These are phyloP conservation scores for Trametes meyenii DNA, from an alignment of 768 basidiomycete genomes.

Conservation along the genomic window DNA sequence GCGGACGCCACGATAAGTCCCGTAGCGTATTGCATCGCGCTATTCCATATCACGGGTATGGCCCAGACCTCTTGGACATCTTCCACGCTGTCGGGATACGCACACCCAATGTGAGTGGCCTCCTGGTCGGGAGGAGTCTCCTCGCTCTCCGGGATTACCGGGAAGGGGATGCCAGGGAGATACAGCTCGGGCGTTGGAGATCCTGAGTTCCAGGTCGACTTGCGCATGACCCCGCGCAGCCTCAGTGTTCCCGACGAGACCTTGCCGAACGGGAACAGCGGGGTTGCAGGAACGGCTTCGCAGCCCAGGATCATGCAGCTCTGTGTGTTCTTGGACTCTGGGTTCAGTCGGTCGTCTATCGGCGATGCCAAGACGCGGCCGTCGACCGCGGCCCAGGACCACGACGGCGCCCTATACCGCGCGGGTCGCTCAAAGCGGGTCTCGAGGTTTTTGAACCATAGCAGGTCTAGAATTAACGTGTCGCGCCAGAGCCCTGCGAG, in stretches of 20 bases:
- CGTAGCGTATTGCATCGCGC: neutral
- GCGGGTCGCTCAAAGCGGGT: neutral
- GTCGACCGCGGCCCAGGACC: conserved; percentile 22
- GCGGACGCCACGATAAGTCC: conserved; percentile 10
- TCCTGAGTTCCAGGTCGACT: neutral
- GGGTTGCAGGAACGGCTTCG: neutral
- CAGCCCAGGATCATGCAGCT: neutral
- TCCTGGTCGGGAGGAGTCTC: neutral
- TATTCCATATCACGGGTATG: conserved; percentile 11
- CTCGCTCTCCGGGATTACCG: neutral
- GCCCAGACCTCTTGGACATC: conserved; percentile 6
- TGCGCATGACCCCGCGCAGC: neutral
- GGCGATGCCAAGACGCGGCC: neutral
- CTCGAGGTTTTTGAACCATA: conserved; percentile 10
- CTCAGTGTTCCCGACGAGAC: neutral
- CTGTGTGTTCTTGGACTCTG: neutral
- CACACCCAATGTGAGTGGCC: neutral
- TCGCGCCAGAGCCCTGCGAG: conserved; percentile 16
- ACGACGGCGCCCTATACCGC: conserved; percentile 13
- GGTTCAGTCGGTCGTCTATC: conserved; percentile 4
- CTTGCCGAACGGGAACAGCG: conserved; percentile 7
- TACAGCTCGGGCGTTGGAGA: conserved; percentile 1
- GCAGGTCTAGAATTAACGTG: conserved; percentile 5
- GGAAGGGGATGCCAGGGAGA: neutral
- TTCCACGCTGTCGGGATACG: conserved; percentile 9